Evolutionary conservation across 441 rosid species (phyloP).

Genomic region (Croton laevigatus): DNA sequence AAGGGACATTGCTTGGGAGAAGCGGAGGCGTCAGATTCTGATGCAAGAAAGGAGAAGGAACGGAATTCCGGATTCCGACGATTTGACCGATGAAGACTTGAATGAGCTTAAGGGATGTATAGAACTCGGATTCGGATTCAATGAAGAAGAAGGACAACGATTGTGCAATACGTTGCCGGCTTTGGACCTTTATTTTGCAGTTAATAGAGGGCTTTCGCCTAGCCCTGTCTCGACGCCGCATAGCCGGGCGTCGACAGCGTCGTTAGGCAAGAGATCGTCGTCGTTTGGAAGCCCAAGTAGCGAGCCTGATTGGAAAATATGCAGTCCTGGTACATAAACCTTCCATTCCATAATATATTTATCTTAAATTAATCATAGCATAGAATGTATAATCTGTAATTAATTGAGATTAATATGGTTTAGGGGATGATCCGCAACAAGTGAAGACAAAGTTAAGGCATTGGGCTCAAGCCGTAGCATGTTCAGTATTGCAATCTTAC

Average conservation of each 20-base stretch:
- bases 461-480: slow-evolving; percentile 99
- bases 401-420: neutral
- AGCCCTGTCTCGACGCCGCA: slow-evolving; percentile 69
- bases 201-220: slow-evolving; percentile 66
- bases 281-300: slow-evolving; percentile 63
- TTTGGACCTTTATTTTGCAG: slow-evolving; percentile 87
- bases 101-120: slow-evolving; percentile 91
- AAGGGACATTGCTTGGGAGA: slow-evolving; percentile 84
- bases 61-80: slow-evolving; percentile 28
- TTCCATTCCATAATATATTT: neutral
- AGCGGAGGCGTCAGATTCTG: slow-evolving; percentile 64
- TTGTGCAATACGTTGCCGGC: slow-evolving; percentile 85
- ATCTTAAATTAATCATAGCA: neutral
- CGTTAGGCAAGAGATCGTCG: slow-evolving; percentile 48
- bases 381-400: neutral
- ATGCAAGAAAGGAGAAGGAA: slow-evolving; percentile 42
- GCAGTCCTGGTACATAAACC: slow-evolving; percentile 59
- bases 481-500: slow-evolving; percentile 80
- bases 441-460: slow-evolving; percentile 92
- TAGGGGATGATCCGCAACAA: slow-evolving; percentile 85
- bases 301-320: slow-evolving; percentile 73
- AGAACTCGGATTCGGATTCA: slow-evolving; percentile 94
- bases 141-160: slow-evolving; percentile 69
- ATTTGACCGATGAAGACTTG: slow-evolving; percentile 81
- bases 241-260: slow-evolving; percentile 38